These are phyloP conservation scores for Adenanthera pavonina DNA, from an alignment of 306 rosid genomes.

Conservation along the genomic window DNA sequence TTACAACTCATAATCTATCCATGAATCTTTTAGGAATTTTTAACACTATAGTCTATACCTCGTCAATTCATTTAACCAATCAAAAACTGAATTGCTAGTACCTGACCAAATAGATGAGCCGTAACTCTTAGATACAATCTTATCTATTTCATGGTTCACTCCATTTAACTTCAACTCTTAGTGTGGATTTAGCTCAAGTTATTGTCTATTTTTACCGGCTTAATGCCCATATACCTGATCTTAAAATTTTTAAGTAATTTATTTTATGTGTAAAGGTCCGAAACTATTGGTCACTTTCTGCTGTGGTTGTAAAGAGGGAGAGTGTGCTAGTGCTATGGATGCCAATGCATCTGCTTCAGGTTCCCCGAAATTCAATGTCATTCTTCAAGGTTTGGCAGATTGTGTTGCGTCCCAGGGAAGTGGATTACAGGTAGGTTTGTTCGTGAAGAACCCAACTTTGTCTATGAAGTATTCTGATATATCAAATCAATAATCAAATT, in stretches of 20 bases:
- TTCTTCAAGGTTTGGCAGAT: slow-evolving; percentile 77
- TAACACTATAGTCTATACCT: not conserved
- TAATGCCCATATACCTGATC: slow-evolving; percentile 25
- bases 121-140: slow-evolving; percentile 2
- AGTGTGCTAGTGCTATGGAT: slow-evolving; percentile 41
- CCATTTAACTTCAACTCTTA: slow-evolving; percentile 31
- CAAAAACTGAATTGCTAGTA: slow-evolving; percentile 3
- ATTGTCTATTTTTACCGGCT: slow-evolving; percentile 25
- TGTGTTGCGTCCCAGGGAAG: slow-evolving; percentile 64
- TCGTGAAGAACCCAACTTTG: not conserved
- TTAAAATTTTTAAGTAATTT: slow-evolving; percentile 25
- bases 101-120: slow-evolving; percentile 4
- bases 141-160: slow-evolving; percentile 16
- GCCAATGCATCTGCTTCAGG: slow-evolving; percentile 46
- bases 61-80: not conserved
- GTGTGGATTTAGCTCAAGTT: not conserved
- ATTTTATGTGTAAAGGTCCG: slow-evolving; percentile 67
- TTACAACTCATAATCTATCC: not conserved
- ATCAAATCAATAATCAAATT: slow-evolving; percentile 8
- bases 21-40: not conserved
- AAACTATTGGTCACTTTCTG: slow-evolving; percentile 69
- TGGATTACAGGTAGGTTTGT: slow-evolving; percentile 58
- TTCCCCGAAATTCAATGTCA: slow-evolving; percentile 46
- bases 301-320: slow-evolving; percentile 62
- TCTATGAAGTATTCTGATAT: not conserved